Conservation (phyloP, 106 monocot species). For the Apostasia shenzhenica region DNA sequence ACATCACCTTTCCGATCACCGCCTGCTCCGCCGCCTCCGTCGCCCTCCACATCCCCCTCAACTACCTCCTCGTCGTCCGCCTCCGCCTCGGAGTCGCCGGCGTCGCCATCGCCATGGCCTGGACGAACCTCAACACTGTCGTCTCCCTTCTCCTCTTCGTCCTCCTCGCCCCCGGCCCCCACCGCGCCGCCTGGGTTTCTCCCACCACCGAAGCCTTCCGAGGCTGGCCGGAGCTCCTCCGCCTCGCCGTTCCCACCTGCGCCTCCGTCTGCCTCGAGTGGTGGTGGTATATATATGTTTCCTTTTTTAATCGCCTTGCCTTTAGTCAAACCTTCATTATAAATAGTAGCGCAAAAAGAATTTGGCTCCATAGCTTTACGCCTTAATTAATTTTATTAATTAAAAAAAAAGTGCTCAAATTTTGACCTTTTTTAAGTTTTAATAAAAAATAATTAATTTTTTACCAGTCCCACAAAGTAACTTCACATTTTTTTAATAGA, state of each 20-base stretch:
- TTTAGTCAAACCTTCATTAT: too few species aligned
- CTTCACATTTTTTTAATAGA: too few species aligned
- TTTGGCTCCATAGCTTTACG: too few species aligned
- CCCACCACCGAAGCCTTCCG: constrained; percentile 47
- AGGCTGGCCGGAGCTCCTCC: constrained; percentile 61
- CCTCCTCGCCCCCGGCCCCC: constrained; percentile 30
- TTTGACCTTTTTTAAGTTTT: too few species aligned
- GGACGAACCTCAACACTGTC: constrained; percentile 47
- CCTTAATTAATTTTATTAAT: too few species aligned
- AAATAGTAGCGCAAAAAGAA: too few species aligned
- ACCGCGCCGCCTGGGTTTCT: constrained; percentile 55
- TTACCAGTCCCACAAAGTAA: too few species aligned
- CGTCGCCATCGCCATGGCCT: constrained; percentile 45
- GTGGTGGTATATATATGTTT: not conserved
- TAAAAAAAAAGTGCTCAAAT: too few species aligned
- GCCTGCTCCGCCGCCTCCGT: constrained; percentile 54
- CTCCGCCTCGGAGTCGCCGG: constrained; percentile 17
- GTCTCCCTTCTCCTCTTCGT: constrained; percentile 28
- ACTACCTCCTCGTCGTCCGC: constrained; percentile 58
- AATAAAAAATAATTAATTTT: too few species aligned
- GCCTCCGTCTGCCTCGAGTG: constrained; percentile 42
- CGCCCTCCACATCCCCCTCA: constrained; percentile 53
- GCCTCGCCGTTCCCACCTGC: constrained; percentile 64
- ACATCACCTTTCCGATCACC: constrained; percentile 64
- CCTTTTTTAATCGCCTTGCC: too few species aligned